Evolutionary conservation across 2,329 filamentous ascomycete species (phyloP), one percentile per base, ranked within the genome.

Genomic region (Cladophialophora immunda): DNA sequence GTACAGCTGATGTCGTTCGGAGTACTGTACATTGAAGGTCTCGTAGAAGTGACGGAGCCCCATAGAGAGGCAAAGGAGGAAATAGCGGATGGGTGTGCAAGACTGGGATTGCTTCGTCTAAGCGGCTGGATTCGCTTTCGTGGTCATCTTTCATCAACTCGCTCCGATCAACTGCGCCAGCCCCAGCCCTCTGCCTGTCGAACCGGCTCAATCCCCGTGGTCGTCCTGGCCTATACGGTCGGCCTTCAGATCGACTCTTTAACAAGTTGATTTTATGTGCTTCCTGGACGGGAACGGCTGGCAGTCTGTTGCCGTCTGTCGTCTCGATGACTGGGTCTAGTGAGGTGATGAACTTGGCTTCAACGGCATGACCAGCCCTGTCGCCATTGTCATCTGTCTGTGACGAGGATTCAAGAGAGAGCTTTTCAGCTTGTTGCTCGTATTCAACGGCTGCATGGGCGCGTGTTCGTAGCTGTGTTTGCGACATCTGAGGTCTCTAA

Each of bases 51-150:
- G 90, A 89, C 0, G 93, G 89, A 0, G 92, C 90, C 0, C 92
- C 92, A 73, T 97, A 97, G 0, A 92, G 81, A 0, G 93, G 93
- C 8, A 97, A 78, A 1, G 92, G 92, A 5, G 93, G 93, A 71
- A 97, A 97, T 4, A 97, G 81, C 2, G 92, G 91, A 71, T 94
- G 90, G 1, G 92, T 94, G 70, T 87, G 85, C 7, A 89, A 89
- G 0, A 89, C 87, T 0, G 90, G 89, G 30, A 82, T 75, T 17
- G 79, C 79, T 66, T 79, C 78, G 61, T 73, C 74, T 38, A 72
- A 55, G 9, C 65, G 62, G 55, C 62, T 72, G 19, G 27, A 45
- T 45, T 64, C 64, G 36, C 67, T 70, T 30, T 66, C 64, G 2
- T 60, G 56, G 27, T 68, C 62, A 19, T 58, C 64, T 36, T 58